These are phyloP conservation scores for Furcasterigmium sp. DNA, from an alignment of 2,329 filamentous ascomycete species.

Conservation along the genomic window DNA sequence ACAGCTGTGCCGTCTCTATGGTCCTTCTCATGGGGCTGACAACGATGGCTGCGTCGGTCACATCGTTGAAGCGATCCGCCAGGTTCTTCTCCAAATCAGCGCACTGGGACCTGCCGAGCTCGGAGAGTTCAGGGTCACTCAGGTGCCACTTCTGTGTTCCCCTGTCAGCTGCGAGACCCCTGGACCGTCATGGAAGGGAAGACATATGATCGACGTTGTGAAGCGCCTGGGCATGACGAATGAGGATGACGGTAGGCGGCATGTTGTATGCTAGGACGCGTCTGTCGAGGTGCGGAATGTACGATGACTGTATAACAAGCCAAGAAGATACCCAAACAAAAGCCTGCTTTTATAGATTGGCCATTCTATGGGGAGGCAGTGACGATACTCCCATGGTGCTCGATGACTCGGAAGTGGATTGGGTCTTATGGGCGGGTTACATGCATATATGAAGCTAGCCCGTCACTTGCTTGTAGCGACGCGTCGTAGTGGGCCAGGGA, in stretches of 20 bases:
- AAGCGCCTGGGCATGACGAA: conserved; percentile 79
- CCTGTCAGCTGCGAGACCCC: conserved; percentile 17
- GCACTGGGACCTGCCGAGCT: conserved; percentile 45
- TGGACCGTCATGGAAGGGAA: not conserved
- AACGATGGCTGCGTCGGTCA: conserved; percentile 42
- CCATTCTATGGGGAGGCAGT: no score
- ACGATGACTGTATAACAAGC: not conserved
- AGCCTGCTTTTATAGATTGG: no score
- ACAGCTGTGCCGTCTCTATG: conserved; percentile 56
- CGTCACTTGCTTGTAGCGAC: no score
- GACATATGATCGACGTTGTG: conserved; percentile 50
- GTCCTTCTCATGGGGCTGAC: conserved; percentile 62
- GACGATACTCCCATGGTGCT: no score
- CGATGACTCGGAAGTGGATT: no score
- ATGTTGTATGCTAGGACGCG: conserved; percentile 22
- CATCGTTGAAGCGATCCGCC: conserved; percentile 25
- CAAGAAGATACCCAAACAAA: not conserved
- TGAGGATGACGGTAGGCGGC: conserved; percentile 65
- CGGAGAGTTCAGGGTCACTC: conserved; percentile 45
- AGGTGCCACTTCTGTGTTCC: conserved; percentile 38
- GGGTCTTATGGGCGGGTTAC: no score
- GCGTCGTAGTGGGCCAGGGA: no score
- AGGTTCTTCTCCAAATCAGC: conserved; percentile 35
- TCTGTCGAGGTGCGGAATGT: not conserved
- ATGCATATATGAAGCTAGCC: no score